Base-by-base conservation (phyloP, 352 stramenopile genomes). In the Phytophthora foliorum region DNA sequence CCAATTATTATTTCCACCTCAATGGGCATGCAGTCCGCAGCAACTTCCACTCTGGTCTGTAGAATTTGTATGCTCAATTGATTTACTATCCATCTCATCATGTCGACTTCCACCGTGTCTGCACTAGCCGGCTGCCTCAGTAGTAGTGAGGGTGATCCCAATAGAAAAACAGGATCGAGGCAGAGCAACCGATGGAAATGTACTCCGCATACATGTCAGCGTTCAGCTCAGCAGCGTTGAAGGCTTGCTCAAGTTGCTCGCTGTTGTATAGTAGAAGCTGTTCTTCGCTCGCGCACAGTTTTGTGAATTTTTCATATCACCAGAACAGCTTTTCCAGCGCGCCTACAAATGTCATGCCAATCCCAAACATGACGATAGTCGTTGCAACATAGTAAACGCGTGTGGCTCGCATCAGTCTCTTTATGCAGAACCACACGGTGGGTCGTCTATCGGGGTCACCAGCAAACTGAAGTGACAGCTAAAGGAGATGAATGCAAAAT, bases 161-260 rank as follows among this genome's bases (percentile, higher is more conserved):
- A 29, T 60, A 81, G 21, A 75, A 75, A 17, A 64, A 73, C 5
- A 78, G 21, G 11, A 86, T 73, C 0, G 60, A 66, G 2, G 57
- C 54, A 9, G 67, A 78, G 25, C 72, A 77, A 0, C 75, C 69
- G 54, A 82, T 81, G 4, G 78, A 72, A 14, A 86, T 79, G 66
- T 86, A 86, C 51, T 84, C 75, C 22, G 72, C 75, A 1, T 67
- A 65, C 74, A 78, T 81, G 44, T 79, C 71, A 1, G 70, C 70
- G 24, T 65, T 74, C 0, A 72, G 11, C 24, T 81, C 70, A 5
- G 67, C 71, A 5, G 67, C 63, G n/a, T 81, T 62, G 32, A 72
- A 77, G 1, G 48, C 45, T 16, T 68, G 62, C n/a, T 49, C 29
- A 38, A 27, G 4, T 39, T 39, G 6, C 34, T 4, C 6, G 34